These are phyloP conservation scores for Prunus mongolica DNA, from an alignment of 306 rosid genomes.

Conservation along the genomic window DNA sequence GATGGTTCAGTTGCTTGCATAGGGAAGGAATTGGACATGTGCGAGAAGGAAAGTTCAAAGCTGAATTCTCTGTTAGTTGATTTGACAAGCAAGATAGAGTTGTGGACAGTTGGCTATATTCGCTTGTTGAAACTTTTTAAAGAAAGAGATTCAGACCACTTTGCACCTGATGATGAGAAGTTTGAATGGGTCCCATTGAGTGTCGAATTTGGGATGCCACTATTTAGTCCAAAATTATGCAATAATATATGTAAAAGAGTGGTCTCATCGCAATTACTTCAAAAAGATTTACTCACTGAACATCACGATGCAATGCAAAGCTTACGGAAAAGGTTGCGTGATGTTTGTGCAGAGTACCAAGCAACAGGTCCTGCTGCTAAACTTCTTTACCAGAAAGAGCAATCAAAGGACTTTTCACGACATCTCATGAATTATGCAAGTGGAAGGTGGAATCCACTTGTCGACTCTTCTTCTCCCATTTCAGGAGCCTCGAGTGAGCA, in stretches of 20 bases:
- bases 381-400: constrained; percentile 84
- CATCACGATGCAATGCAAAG: constrained; percentile 88
- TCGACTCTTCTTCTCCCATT: constrained; percentile 83
- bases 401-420: constrained; percentile 54
- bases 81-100: constrained; percentile 60
- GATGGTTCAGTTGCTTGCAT: constrained; percentile 64
- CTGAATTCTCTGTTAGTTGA: constrained; percentile 56
- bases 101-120: constrained; percentile 88
- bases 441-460: constrained; percentile 86
- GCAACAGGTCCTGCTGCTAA: constrained; percentile 82
- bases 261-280: constrained; percentile 79
- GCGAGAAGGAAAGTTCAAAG: constrained; percentile 54
- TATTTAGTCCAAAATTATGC: constrained; percentile 81
- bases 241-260: constrained; percentile 69
- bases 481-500: constrained; percentile 60
- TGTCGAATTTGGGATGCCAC: constrained; percentile 88
- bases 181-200: constrained; percentile 95
- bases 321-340: constrained; percentile 74
- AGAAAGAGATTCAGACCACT: constrained; percentile 48
- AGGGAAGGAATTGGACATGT: constrained; percentile 65
- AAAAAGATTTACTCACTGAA: constrained; percentile 56
- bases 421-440: constrained; percentile 68
- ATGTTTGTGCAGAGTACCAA: constrained; percentile 76
- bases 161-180: constrained; percentile 46
- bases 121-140: constrained; percentile 65